phyloP scores from a whole-genome alignment of 495 filamentous ascomycete species.

The Talaromyces liani region DNA sequence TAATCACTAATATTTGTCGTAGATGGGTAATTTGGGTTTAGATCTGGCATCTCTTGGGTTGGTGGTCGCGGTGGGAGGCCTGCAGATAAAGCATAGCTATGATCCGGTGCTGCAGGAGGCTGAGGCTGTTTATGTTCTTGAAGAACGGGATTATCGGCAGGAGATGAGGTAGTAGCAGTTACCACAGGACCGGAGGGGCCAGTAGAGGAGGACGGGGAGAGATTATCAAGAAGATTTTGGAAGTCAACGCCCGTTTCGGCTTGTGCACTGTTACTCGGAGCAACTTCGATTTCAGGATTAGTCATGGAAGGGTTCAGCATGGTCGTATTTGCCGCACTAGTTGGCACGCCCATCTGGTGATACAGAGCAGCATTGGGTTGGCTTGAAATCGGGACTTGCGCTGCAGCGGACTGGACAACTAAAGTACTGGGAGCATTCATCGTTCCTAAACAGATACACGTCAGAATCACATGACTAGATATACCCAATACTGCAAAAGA shows the following conservation, averaged over 20 bases:
- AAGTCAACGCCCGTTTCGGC: conserved; percentile 39
- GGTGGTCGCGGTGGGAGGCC: conserved; percentile 43
- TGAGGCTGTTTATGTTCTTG: conserved; percentile 14
- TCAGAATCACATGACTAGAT: conserved; percentile 12
- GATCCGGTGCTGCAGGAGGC: conserved; percentile 15
- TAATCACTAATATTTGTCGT: conserved; percentile 51
- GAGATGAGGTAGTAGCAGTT: conserved; percentile 20
- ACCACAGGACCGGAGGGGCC: conserved; percentile 25
- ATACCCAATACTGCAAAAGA: conserved; percentile 1
- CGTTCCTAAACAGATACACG: background rate
- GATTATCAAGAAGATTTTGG: conserved; percentile 46
- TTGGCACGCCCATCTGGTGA: background rate
- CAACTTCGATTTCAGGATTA: background rate
- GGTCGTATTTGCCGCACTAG: background rate
- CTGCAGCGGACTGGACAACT: background rate
- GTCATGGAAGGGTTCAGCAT: background rate
- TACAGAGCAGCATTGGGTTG: background rate
- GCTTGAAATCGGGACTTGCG: background rate
- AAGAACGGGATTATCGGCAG: conserved; percentile 22
- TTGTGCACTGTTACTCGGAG: conserved; percentile 7
- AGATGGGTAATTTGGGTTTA: conserved; percentile 49
- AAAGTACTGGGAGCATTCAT: background rate
- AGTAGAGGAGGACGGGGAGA: conserved; percentile 33
- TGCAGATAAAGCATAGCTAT: conserved; percentile 16
- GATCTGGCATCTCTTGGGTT: conserved; percentile 47